Percentiles rank a stretch among this genome's conserved stretches.
phyloP scores from a whole-genome alignment of 345 rosid genomes.

The Gynandropsis gynandra region DNA sequence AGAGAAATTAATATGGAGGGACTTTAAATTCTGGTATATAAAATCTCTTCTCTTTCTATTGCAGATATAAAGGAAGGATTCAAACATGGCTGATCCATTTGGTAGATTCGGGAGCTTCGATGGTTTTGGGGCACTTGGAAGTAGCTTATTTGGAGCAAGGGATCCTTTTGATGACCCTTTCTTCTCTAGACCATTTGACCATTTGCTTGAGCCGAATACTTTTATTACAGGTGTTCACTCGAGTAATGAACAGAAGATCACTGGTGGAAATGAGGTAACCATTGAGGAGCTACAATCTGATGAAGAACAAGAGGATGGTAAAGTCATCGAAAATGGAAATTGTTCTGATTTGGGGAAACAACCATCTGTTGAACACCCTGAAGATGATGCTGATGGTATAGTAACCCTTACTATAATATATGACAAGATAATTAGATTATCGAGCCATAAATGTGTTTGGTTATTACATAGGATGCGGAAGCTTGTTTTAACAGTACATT shows the following conservation, averaged over 20 bases:
- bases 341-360: constrained; percentile 24
- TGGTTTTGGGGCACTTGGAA: constrained; percentile 25
- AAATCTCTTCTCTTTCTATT: constrained; percentile 19
- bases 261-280: constrained; percentile 31
- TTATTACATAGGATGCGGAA: too few relatives aligned
- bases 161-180: constrained; percentile 78
- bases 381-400: constrained; percentile 49
- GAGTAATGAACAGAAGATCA: constrained; percentile 16
- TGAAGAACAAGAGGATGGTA: constrained; percentile 34
- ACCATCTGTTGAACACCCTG: constrained; percentile 69
- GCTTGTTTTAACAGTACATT: too few relatives aligned
- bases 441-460: background rate
- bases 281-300: constrained; percentile 65
- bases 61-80: constrained; percentile 43
- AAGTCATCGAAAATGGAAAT: constrained; percentile 8
- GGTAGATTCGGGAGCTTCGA: constrained; percentile 29
- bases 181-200: constrained; percentile 50
- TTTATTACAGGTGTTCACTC: constrained; percentile 22
- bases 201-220: constrained; percentile 26
- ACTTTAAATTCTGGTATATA: too few relatives aligned
- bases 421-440: background rate
- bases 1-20: too few relatives aligned
- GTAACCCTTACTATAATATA: background rate
- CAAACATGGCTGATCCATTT: constrained; percentile 40
- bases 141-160: constrained; percentile 49